Evolutionary conservation across 768 basidiomycete genomes (phyloP).

Genomic region (Zangia roseola): DNA sequence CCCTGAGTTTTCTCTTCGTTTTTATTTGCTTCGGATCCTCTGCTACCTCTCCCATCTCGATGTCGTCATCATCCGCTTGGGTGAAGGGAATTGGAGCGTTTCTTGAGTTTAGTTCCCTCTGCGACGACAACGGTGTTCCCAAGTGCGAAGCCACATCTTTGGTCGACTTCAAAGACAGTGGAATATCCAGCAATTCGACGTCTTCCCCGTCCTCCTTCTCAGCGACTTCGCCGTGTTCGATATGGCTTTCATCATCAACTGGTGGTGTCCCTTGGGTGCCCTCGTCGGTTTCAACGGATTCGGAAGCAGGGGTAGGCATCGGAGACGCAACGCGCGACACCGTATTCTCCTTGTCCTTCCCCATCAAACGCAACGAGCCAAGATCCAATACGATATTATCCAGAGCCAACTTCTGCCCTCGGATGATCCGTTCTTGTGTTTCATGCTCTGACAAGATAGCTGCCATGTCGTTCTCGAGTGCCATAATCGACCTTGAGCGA

Average conservation of each 20-base stretch:
- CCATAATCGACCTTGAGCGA: slow-evolving; percentile 56
- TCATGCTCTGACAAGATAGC: slow-evolving; percentile 76
- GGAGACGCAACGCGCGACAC: slow-evolving; percentile 40
- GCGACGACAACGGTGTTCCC: slow-evolving; percentile 28
- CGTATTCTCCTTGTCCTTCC: slow-evolving; percentile 59
- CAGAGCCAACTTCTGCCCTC: slow-evolving; percentile 65
- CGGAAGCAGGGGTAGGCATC: slow-evolving; percentile 51
- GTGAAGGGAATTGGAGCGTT: slow-evolving; percentile 20
- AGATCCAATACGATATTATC: slow-evolving; percentile 65
- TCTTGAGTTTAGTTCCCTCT: slow-evolving; percentile 24
- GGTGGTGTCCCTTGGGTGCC: slow-evolving; percentile 19
- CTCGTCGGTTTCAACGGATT: slow-evolving; percentile 30
- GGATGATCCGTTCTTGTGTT: slow-evolving; percentile 62
- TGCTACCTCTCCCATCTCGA: slow-evolving; percentile 91
- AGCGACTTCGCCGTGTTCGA: slow-evolving; percentile 42
- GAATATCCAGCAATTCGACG: slow-evolving; percentile 30
- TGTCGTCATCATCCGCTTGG: slow-evolving; percentile 55
- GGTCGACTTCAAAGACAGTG: slow-evolving; percentile 26
- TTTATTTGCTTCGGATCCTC: slow-evolving; percentile 56
- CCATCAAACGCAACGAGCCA: slow-evolving; percentile 58
- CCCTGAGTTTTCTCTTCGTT: slow-evolving; percentile 52
- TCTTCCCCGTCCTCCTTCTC: slow-evolving; percentile 41
- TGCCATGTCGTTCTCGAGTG: slow-evolving; percentile 75
- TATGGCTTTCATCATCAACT: slow-evolving; percentile 34
- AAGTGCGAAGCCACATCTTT: slow-evolving; percentile 35